Base-by-base conservation (phyloP, 1,284 basidiomycete genomes). In the Coniophora puteana region DNA sequence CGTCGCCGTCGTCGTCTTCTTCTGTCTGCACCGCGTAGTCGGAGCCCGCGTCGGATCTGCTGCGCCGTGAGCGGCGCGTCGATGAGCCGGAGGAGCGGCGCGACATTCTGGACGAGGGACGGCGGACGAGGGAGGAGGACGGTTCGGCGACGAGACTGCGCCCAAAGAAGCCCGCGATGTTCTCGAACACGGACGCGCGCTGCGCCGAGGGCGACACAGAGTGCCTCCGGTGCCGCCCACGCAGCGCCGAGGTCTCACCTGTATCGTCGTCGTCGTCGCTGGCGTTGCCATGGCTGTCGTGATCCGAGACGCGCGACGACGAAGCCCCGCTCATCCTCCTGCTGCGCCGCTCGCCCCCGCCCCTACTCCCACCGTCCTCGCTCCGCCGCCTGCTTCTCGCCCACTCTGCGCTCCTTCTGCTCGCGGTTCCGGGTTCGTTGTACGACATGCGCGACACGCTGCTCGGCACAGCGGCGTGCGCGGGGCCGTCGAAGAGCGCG, bases 391-490 rank as follows among this genome's bases (percentile, higher is more conserved):
- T 68, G 38, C 65, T 67, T 40, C 67, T 62, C 22, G 70, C 65
- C 69, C 72, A 69, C 21, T 76, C 77, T 22, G 72, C 74, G 53
- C 82, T 85, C 51, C 74, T 73, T 46, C 80, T 60, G 10, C 53
- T 33, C 17, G 33, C 41, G 20, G 49, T 59, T 5, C 70, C 65
- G 10, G 69, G 59, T 39, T 78, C 78, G 26, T 76, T 63, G 40
- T 80, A 68, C 14, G 81, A 77, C 87, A 90, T 89, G 42, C 82
- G 72, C 7, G 87, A 87, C 8, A 81, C 74, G 52, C 85, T 86
- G 57, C 80, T 86, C 0, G 87, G 87, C 47, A 86, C 79, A 21
- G 74, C 77, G 24, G 66, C 66, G 54, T 85, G 80, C 2, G 79
- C 78, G 2, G 88, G 87, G 0, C 88, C 87, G 52, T 83, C 81